phyloP scores from a whole-genome alignment of 2,329 filamentous ascomycete genomes.

The Pseudodiploospora longispora region DNA sequence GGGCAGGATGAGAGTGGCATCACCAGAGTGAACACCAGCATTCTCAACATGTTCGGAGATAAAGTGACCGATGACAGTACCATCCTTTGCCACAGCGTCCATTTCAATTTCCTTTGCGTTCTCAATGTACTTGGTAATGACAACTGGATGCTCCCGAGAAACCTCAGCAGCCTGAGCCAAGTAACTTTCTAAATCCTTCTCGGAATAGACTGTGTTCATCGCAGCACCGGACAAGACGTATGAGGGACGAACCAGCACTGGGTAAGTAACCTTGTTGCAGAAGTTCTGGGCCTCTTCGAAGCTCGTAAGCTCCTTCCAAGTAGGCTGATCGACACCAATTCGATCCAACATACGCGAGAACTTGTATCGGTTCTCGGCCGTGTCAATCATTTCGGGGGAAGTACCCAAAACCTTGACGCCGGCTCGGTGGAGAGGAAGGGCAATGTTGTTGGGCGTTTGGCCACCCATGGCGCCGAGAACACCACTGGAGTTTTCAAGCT shows the following conservation, averaged over 20 bases:
- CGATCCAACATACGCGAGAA: constrained; percentile 96
- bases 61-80: constrained; percentile 87
- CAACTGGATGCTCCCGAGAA: constrained; percentile 89
- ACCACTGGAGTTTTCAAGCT: constrained; percentile 73
- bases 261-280: constrained; percentile 83
- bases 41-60: constrained; percentile 99
- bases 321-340: constrained; percentile 90
- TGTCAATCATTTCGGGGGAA: constrained; percentile 98
- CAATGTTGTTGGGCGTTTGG: constrained; percentile 97
- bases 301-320: constrained; percentile 96
- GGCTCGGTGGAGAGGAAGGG: constrained; percentile 75
- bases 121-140: constrained; percentile 99
- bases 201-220: constrained; percentile 98
- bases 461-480: constrained; percentile 95
- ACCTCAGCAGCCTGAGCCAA: constrained; percentile 87
- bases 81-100: constrained; percentile 91
- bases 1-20: constrained; percentile 89
- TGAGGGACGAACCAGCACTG: constrained; percentile 88
- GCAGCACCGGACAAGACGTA: constrained; percentile 95
- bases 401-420: constrained; percentile 92
- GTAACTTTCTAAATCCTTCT: constrained; percentile 83
- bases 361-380: constrained; percentile 95
- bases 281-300: constrained; percentile 84
- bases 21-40: constrained; percentile 95
- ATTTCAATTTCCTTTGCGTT: constrained; percentile 99